phyloP scores from a whole-genome alignment of 805 yeast genomes.

The Wickerhamiella bombiphila region DNA sequence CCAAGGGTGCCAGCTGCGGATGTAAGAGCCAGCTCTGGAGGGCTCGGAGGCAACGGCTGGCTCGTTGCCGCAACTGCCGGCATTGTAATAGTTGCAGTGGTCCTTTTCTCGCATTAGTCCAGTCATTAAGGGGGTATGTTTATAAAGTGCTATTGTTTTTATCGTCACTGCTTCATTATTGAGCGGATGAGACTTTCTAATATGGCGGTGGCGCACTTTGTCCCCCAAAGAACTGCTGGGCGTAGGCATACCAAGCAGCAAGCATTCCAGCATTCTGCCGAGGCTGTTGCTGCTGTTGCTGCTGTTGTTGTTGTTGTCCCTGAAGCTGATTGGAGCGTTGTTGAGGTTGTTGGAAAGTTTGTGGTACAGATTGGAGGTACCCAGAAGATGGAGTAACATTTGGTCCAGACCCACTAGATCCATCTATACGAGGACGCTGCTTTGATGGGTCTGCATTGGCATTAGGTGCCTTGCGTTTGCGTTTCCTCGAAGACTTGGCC shows the following conservation, averaged over 20 bases:
- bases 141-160: too few species aligned
- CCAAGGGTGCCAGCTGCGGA: too few species aligned
- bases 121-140: too few species aligned
- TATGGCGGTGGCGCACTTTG: slow-evolving; percentile 1
- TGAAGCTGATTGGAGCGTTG: not conserved
- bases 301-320: slow-evolving; percentile 1
- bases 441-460: not conserved
- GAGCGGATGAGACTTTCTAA: too few species aligned
- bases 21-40: too few species aligned
- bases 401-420: not conserved
- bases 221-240: not conserved
- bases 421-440: not conserved
- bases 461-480: slow-evolving; percentile 30
- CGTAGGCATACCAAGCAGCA: slow-evolving; percentile 1
- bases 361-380: not conserved
- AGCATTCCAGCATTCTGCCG: not conserved
- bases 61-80: too few species aligned
- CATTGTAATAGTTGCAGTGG: too few species aligned
- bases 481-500: slow-evolving; percentile 49
- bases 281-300: not conserved
- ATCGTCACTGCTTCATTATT: too few species aligned
- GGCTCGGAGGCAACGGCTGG: too few species aligned
- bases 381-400: not conserved
- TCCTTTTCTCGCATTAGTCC: too few species aligned
- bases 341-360: not conserved